Percentiles rank a stretch among this genome's conserved stretches.
phyloP scores from a whole-genome alignment of 306 rosid genomes.

The Trifolium repens region DNA sequence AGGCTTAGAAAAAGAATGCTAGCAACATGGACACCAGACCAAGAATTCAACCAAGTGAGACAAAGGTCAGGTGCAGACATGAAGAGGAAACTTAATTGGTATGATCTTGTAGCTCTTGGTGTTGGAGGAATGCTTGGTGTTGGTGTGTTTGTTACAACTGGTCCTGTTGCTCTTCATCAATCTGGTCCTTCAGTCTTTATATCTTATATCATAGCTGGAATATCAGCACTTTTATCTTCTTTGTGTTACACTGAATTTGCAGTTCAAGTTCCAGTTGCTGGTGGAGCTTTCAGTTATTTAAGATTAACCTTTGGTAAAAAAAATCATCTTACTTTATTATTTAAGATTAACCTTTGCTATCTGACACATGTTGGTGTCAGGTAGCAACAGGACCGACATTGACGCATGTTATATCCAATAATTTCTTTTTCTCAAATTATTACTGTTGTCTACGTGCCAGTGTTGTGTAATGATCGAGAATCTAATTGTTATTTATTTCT shows the following conservation, averaged over 20 bases:
- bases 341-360: slow-evolving; percentile 72
- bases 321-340: neutral
- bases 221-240: slow-evolving; percentile 90
- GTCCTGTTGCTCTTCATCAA: slow-evolving; percentile 59
- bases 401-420: neutral
- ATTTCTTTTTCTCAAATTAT: neutral
- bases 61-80: slow-evolving; percentile 91
- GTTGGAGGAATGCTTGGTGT: slow-evolving; percentile 98
- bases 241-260: slow-evolving; percentile 91
- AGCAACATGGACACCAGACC: slow-evolving; percentile 93
- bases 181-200: slow-evolving; percentile 89
- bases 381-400: neutral
- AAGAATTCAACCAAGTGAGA: slow-evolving; percentile 86
- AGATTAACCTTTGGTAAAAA: slow-evolving; percentile 81
- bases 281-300: slow-evolving; percentile 94
- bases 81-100: slow-evolving; percentile 87
- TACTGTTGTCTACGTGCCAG: neutral
- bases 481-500: neutral
- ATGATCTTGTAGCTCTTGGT: slow-evolving; percentile 82
- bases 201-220: slow-evolving; percentile 84
- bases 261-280: slow-evolving; percentile 92
- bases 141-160: slow-evolving; percentile 95
- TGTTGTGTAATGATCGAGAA: neutral
- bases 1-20: slow-evolving; percentile 82
- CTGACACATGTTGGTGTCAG: neutral